Base-by-base conservation (phyloP, 768 basidiomycete species). In the Lactarius trivialis region DNA sequence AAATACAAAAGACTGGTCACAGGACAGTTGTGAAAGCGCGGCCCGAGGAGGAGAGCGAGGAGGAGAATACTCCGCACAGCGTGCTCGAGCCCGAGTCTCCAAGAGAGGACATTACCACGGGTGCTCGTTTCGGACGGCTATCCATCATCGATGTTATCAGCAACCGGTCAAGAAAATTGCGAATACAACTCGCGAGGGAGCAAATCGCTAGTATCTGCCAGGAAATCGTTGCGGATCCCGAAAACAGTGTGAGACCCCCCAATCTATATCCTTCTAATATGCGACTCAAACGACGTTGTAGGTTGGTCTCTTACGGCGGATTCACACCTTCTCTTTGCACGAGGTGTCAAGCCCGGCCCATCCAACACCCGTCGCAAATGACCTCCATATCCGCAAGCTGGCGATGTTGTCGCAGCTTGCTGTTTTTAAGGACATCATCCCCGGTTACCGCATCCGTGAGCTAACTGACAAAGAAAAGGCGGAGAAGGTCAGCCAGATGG, bases 371-470 rank as follows among this genome's bases (percentile, higher is more conserved):
- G 77, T 98, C 8, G 69, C 76, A 19, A 95, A 98, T 68, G 94
- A 98, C 67, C 73, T 79, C 19, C 75, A 89, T 34, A 89, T 99
- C 66, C 85, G 96, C 64, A 91, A 91, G 71, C 77, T 98, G 41
- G 90, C 96, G 3, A 81, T 95, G 53, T 77, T 98, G 43, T 96
- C 93, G 14, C 88, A 96, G 70, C 78, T 98, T 33, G 90, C 94
- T 30, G 91, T 98, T 12, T 97, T 92, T 81, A 94, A 93, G 71
- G 97, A 99, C 73, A 83, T 98, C 65, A 86, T 98, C 45, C 97
- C 97, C 28, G 93, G 93, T 3, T 99, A 98, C 74, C 88, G 94
- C 63, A 96, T 99, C 72, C 92, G 97, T 57, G 76, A 85, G 19
- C 78, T 98, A 49, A 94, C 93, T 7, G 96, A 93, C 55, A 83